Percentiles rank a stretch among this genome's conserved stretches.
These are phyloP conservation scores for Mantamonas sphyraenae DNA, from an alignment of 78 protist genomes.

Conservation along the genomic window DNA sequence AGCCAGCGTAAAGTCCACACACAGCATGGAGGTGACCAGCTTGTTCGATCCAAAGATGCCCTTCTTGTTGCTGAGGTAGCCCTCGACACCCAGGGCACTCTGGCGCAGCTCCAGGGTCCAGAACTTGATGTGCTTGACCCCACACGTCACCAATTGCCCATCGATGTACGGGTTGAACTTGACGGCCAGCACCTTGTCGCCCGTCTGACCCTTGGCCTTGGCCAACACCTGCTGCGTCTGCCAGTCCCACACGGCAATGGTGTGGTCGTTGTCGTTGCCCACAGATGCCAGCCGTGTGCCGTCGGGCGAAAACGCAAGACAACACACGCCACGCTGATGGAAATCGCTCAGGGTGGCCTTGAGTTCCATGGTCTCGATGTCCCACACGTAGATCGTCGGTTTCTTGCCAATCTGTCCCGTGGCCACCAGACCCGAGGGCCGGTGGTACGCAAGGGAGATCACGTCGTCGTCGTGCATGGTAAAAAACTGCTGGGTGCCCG, in stretches of 20 bases:
- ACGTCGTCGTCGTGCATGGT: conserved; percentile 22
- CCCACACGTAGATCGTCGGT: conserved; percentile 36
- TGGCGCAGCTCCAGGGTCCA: not conserved
- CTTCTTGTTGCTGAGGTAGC: no score
- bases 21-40: no score
- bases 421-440: no score
- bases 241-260: conserved; percentile 46
- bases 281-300: conserved; percentile 23
- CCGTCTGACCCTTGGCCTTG: not conserved
- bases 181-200: no score
- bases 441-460: no score
- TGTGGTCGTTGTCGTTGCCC: conserved; percentile 32
- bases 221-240: conserved; percentile 5
- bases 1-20: no score
- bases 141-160: conserved; percentile 20
- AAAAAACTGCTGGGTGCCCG: conserved; percentile 2
- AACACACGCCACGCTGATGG: conserved; percentile 9
- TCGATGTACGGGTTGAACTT: no score
- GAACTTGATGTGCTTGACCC: not conserved
- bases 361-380: not conserved
- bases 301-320: conserved; percentile 11
- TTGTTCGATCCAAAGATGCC: no score
- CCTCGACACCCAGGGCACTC: no score
- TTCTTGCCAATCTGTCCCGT: conserved; percentile 42
- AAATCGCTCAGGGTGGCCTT: not conserved